Percentiles rank a stretch among this genome's conserved stretches.
Evolutionary conservation across 2,329 filamentous ascomycete genomes (phyloP).

Genomic region (Botryotinia calthae): DNA sequence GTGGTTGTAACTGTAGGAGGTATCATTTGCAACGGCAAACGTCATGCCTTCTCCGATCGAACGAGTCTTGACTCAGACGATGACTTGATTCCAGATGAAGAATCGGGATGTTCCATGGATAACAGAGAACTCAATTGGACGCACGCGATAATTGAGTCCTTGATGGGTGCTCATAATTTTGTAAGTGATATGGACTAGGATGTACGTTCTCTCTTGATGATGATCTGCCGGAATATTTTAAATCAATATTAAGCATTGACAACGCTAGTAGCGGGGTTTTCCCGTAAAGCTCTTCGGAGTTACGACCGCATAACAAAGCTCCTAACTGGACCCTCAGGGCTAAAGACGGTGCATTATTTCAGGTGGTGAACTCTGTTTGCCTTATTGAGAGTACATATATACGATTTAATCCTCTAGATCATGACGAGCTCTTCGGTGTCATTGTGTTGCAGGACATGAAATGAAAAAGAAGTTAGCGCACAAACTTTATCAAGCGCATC

Average conservation of each 20-base stretch:
- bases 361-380: not conserved
- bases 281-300: not conserved
- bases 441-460: not conserved
- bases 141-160: not conserved
- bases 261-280: not conserved
- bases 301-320: not conserved
- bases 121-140: not conserved
- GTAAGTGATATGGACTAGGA: not conserved
- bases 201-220: not conserved
- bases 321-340: not conserved
- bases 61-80: not conserved
- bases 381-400: not conserved
- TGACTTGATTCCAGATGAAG: not conserved
- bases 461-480: not conserved
- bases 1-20: not conserved
- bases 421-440: not conserved
- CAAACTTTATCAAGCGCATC: not conserved
- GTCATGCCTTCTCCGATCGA: not conserved
- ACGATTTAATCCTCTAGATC: not conserved
- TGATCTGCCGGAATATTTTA: slow-evolving; percentile 9
- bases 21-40: not conserved
- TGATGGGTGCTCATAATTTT: not conserved
- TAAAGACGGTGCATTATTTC: not conserved
- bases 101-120: not conserved
- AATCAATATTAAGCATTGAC: not conserved